Base-by-base conservation (phyloP, 2,329 filamentous ascomycete species). In the Colletotrichum orchidophilum region DNA sequence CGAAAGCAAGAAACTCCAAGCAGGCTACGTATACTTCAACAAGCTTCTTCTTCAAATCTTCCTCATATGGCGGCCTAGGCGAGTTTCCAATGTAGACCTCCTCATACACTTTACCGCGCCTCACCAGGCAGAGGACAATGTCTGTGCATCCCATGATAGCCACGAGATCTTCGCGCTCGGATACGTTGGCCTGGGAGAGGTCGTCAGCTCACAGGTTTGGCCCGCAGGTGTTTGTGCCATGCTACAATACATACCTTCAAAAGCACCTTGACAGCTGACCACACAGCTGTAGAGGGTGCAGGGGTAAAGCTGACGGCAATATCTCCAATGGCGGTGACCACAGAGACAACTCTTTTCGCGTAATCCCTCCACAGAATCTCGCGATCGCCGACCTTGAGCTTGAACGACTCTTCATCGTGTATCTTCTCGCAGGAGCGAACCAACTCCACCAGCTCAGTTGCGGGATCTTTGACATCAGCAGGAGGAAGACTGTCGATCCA, bases 391-490 rank as follows among this genome's bases (percentile, higher is more conserved):
- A 15, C 18, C 2, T 42, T 42, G 39, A 42, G 6, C 39, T 42
- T 42, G 2, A 42, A 3, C 39, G 39, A 0, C 39, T 42, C 39
- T 42, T 42, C 13, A 6, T 42, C n/a, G 39, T n/a, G 13, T 42
- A 18, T 1, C 39, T n/a, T 2, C n/a, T 42, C 39, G 39, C 39
- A 18, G 9, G 39, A 0, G 0, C 39, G 39, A 3, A 42, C 39
- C 1, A 42, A 42, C 39, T 42, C 18, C 39, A 18, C 39, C 15
- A 42, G 1, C 15, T 42, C 39, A 42, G 15, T 3, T 42, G 39
- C 39, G n/a, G 39, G 39, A n/a, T 42, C 0, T 0, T 42, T 13
- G 1, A 0, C 18, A 42, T 42, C 0, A 0, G 39, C 15, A 18
- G 15, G 39, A n/a, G 39, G 39, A 42, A 42, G 39, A 42, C 39